These are phyloP conservation scores for Erodium texanum DNA, from an alignment of 441 rosid genomes.

Conservation along the genomic window DNA sequence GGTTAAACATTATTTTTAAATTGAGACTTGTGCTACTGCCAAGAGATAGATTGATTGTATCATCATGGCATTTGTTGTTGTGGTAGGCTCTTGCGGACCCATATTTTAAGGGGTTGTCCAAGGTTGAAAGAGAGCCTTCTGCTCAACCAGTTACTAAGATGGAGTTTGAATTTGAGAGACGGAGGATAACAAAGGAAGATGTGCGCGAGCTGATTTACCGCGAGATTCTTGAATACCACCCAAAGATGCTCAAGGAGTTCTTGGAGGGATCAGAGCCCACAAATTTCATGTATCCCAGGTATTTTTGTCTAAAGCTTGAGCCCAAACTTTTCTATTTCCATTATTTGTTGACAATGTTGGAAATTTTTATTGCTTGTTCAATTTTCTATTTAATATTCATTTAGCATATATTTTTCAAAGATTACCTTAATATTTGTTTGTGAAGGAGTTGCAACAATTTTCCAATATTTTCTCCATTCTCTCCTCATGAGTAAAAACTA, in stretches of 20 bases:
- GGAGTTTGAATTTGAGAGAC: conserved; percentile 97
- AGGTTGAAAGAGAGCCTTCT: conserved; percentile 82
- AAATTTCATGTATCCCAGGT: conserved; percentile 99
- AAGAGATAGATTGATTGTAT: no score
- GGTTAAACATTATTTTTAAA: conserved; percentile 22
- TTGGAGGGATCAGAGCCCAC: conserved; percentile 91
- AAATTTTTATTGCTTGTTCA: not conserved
- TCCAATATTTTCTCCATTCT: not conserved
- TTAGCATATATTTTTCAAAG: not conserved
- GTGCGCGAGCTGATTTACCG: conserved; percentile 93
- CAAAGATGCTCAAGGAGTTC: conserved; percentile 94
- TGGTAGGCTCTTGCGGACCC: conserved; percentile 86
- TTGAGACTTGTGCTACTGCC: not conserved
- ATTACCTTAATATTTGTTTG: not conserved
- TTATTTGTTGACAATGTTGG: not conserved
- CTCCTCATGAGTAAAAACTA: not conserved
- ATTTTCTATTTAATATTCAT: not conserved
- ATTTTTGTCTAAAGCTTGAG: not conserved
- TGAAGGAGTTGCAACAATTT: not conserved
- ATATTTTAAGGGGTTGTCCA: conserved; percentile 73
- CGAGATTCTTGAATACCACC: conserved; percentile 98
- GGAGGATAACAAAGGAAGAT: conserved; percentile 82
- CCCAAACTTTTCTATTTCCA: not conserved
- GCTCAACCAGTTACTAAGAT: conserved; percentile 86
- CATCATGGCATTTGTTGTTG: conserved; percentile 9